These are phyloP conservation scores for Saccharomycopsis javanensis DNA, from an alignment of 805 yeast species.

Conservation along the genomic window DNA sequence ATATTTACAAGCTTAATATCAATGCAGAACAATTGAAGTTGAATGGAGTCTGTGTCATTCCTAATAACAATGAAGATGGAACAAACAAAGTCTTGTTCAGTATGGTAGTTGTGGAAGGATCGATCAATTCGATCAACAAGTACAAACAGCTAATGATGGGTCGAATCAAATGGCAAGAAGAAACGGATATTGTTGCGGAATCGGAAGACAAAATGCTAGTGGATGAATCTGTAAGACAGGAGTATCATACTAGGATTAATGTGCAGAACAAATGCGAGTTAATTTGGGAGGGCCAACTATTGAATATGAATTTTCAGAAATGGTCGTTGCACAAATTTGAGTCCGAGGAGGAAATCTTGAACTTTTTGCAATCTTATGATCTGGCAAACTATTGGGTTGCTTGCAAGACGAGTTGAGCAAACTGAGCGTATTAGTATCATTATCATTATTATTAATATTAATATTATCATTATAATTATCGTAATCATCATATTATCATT, in stretches of 20 bases:
- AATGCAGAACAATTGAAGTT: conserved; percentile 69
- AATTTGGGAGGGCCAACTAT: conserved; percentile 66
- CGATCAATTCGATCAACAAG: conserved; percentile 47
- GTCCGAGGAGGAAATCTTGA: conserved; percentile 41
- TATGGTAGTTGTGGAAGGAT: conserved; percentile 69
- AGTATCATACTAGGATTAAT: conserved; percentile 27
- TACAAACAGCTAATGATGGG: conserved; percentile 51
- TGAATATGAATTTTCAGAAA: conserved; percentile 43
- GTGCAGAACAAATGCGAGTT: conserved; percentile 36
- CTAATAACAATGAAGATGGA: background rate
- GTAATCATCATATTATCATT: too few species aligned
- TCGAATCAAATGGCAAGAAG: conserved; percentile 64
- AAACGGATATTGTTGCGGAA: conserved; percentile 15
- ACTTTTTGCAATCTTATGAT: conserved; percentile 39
- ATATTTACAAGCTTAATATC: conserved; percentile 62
- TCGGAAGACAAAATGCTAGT: conserved; percentile 2
- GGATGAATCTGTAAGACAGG: conserved; percentile 18
- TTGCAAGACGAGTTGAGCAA: background rate
- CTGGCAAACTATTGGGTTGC: conserved; percentile 50
- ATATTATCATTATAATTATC: too few species aligned
- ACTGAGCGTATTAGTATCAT: too few species aligned
- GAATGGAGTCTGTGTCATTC: conserved; percentile 48
- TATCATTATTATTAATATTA: too few species aligned
- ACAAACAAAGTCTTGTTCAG: conserved; percentile 33
- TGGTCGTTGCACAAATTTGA: conserved; percentile 59